Evolutionary conservation across 768 basidiomycete species (phyloP), one percentile per base, ranked within the genome.

Genomic region (Suillus ampliporus): DNA sequence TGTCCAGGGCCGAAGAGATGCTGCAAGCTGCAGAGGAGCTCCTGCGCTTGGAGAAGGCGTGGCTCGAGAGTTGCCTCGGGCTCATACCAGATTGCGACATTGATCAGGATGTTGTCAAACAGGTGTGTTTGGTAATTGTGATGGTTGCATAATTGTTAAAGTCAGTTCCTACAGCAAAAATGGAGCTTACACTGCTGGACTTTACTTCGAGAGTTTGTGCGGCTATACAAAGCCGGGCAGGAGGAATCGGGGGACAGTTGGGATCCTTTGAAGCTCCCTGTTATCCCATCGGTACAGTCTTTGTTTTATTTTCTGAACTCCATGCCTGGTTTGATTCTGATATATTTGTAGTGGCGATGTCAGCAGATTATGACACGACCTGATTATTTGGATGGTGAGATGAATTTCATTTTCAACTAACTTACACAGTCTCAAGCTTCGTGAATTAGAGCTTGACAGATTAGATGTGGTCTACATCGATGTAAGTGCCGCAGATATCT

Each of bases 181-280:
- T 90, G 89, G 87, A 86, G 84, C 67, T 87, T 87, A 46, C 92
- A 92, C 69, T 90, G 91, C 19, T 94, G 92, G 91, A 79, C 92
- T 2, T 82, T 92, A 2, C 79, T 93, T 2, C 84, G 81, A 43
- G 88, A 91, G 73, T 90, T 93, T 69, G 90, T 92, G 58, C 86
- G 84, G 67, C 69, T 83, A 56, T 78, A 86, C 56, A 72, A 81
- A 57, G 81, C 86, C 57, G 82, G 85, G 65, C 80, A 84, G 69
- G 71, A 76, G 64, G 78, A 78, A 57, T 72, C 74, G 40, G 74
- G 78, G 61, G 81, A 78, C 68, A 78, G 72, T 23, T 65, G 78
- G 37, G 75, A 80, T 44, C 73, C 74, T 14, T 43, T 72, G 21
- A 71, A 71, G n/a, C 80, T 83, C 17, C 74, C 90, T 5, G 83